These are phyloP conservation scores for Trametes punicea DNA, from an alignment of 768 basidiomycete species.

Conservation along the genomic window DNA sequence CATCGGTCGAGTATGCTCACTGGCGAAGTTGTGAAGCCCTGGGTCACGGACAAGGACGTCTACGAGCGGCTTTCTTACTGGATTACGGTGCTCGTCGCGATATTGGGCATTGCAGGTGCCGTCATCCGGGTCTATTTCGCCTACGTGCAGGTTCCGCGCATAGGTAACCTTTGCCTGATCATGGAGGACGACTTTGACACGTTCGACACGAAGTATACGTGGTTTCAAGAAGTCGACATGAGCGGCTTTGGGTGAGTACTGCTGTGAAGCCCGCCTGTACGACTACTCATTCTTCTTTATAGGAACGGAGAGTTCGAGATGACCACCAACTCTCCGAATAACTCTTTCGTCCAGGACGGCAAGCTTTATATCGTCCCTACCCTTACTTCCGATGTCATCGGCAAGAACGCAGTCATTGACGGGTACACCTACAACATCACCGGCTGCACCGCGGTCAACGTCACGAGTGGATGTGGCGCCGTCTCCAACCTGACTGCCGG, in stretches of 20 bases:
- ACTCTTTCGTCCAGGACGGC: slow-evolving; percentile 71
- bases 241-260: slow-evolving; percentile 77
- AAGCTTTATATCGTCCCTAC: slow-evolving; percentile 84
- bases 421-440: slow-evolving; percentile 79
- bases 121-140: slow-evolving; percentile 54
- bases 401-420: slow-evolving; percentile 50
- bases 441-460: slow-evolving; percentile 63
- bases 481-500: slow-evolving; percentile 67
- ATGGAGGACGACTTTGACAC: slow-evolving; percentile 72
- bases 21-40: slow-evolving; percentile 49
- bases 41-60: slow-evolving; percentile 51
- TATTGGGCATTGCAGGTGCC: slow-evolving; percentile 52
- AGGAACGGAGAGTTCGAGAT: slow-evolving; percentile 84
- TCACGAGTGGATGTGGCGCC: slow-evolving; percentile 55
- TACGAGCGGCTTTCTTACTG: slow-evolving; percentile 54
- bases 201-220: slow-evolving; percentile 56
- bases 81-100: slow-evolving; percentile 51
- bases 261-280: too few relatives aligned
- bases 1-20: slow-evolving; percentile 33
- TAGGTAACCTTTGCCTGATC: slow-evolving; percentile 57
- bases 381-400: slow-evolving; percentile 69
- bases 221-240: slow-evolving; percentile 77
- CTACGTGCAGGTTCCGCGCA: slow-evolving; percentile 50
- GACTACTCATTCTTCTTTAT: neutral
- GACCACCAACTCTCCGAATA: slow-evolving; percentile 69